Evolutionary conservation across 805 yeast species (phyloP).

Genomic region (Wickerhamiella spandovensis): DNA sequence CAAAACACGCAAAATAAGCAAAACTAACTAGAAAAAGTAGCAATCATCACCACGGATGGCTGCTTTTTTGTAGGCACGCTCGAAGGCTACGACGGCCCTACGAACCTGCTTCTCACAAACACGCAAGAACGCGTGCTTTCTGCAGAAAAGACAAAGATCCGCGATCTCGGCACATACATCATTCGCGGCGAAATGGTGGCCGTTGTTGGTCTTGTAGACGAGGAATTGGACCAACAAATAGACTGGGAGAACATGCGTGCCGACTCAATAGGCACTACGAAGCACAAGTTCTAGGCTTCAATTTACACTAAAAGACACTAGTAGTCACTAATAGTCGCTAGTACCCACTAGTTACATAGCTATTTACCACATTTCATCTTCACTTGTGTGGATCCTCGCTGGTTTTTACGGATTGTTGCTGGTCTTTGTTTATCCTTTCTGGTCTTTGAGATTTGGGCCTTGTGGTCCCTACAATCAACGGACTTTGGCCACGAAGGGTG

Average conservation of each 20-base stretch:
- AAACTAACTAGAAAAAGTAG: slow-evolving; percentile 15
- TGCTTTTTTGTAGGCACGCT: slow-evolving; percentile 22
- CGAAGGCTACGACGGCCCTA: slow-evolving; percentile 27
- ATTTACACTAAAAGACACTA: too few relatives aligned
- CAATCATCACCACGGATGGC: slow-evolving; percentile 27
- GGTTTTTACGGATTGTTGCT: too few relatives aligned
- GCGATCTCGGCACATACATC: slow-evolving; percentile 24
- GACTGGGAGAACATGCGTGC: slow-evolving; percentile 25
- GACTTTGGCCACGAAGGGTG: too few relatives aligned
- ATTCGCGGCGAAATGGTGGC: slow-evolving; percentile 27
- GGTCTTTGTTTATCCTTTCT: too few relatives aligned
- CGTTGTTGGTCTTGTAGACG: slow-evolving; percentile 23
- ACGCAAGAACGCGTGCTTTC: slow-evolving; percentile 21
- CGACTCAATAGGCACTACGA: slow-evolving; percentile 7
- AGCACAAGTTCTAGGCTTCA: background rate
- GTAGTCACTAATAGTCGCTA: too few relatives aligned
- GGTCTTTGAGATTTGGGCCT: too few relatives aligned
- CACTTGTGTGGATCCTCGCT: too few relatives aligned
- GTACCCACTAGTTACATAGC: too few relatives aligned
- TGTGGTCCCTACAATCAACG: too few relatives aligned
- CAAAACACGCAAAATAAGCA: slow-evolving; percentile 8
- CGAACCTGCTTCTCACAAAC: slow-evolving; percentile 23
- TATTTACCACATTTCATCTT: too few relatives aligned
- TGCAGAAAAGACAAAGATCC: slow-evolving; percentile 16
- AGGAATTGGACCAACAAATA: slow-evolving; percentile 20